These are phyloP conservation scores for Elaeagnus macrophylla DNA, from an alignment of 306 rosid genomes.

Conservation along the genomic window DNA sequence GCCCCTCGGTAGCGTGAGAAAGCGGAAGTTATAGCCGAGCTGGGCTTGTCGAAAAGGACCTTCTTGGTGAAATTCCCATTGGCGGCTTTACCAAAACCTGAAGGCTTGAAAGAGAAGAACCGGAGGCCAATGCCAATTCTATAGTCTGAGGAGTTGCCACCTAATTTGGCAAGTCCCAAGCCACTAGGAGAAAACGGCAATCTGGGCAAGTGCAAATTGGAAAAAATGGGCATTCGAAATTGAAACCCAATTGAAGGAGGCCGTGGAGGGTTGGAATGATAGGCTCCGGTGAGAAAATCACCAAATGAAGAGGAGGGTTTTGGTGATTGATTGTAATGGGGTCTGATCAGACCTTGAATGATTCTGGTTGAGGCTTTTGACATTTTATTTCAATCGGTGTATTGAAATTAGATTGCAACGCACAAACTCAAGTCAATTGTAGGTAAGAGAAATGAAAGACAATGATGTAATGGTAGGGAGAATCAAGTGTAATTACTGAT, in stretches of 20 bases:
- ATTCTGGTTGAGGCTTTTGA: slow-evolving; percentile 35
- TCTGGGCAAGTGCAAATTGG: slow-evolving; percentile 17
- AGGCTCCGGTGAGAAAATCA: slow-evolving; percentile 8
- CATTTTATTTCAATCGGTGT: background rate
- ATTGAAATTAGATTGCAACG: background rate
- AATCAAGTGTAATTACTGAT: too few relatives aligned
- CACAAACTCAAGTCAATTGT: background rate
- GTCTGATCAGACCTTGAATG: slow-evolving; percentile 42
- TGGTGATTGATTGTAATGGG: slow-evolving; percentile 22
- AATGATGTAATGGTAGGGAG: too few relatives aligned
- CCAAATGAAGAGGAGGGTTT: slow-evolving; percentile 16
- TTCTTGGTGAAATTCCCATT: slow-evolving; percentile 36
- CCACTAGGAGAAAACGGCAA: background rate
- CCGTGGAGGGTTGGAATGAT: slow-evolving; percentile 16
- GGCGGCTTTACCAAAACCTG: slow-evolving; percentile 17
- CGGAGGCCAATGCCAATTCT: slow-evolving; percentile 27
- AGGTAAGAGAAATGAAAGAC: too few relatives aligned
- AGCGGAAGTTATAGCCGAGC: slow-evolving; percentile 37
- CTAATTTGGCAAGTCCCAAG: background rate
- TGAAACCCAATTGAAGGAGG: slow-evolving; percentile 7
- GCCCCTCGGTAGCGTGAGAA: slow-evolving; percentile 71
- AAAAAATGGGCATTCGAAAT: slow-evolving; percentile 12
- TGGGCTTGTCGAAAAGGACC: slow-evolving; percentile 40
- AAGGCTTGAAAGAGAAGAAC: slow-evolving; percentile 37
- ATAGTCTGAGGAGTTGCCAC: background rate